Base-by-base conservation (phyloP, 768 basidiomycete species). In the Rhodotorula toruloides region DNA sequence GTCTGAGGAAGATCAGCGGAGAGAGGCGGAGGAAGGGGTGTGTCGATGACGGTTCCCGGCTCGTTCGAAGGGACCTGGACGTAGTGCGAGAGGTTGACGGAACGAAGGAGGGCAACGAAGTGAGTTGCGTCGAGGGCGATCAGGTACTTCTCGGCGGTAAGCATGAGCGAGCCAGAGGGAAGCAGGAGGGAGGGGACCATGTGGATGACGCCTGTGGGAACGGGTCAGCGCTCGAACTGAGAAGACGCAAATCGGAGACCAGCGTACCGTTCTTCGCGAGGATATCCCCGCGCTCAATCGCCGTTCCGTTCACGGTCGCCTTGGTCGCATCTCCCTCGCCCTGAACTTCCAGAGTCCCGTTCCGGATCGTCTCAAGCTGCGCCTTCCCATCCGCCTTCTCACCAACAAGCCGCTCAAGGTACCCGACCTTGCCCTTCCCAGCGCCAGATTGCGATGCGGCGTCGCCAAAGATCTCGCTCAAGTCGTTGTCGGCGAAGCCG, bases 121-220 rank as follows among this genome's bases (percentile, higher is more conserved):
- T 83, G 83, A 3, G 89, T 88, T 79, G 93, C 96, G 75, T 96
- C 90, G 66, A 97, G 82, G 6, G 90, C 86, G 16, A 98, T 84
- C 25, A 99, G 87, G 71, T 88, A 91, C 78, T 98, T 98, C 80
- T 98, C 96, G 25, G 93, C 88, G 8, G 93, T 98, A 49, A 92
- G 79, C 65, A 84, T 81, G 31, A 94, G 83, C 50, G 88, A 82
- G 22, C 84, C 86, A 5, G 83, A 81, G 12, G 91, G 89, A 17
- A 93, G 77, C 21, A 99, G 83, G 31, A 98, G 84, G 21, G 85
- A 84, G 21, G 88, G 88, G 32, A 98, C 83, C 48, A 91, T 84
- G 77, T 99, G 96, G 22, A 98, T 76, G 49, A 98, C 96, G 54
- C 94, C 78, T 78, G 71, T n/a, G n/a, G 48, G 36, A 29, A 1